phyloP scores from a whole-genome alignment of 2,329 filamentous ascomycete genomes.

The Madurella mycetomatis region DNA sequence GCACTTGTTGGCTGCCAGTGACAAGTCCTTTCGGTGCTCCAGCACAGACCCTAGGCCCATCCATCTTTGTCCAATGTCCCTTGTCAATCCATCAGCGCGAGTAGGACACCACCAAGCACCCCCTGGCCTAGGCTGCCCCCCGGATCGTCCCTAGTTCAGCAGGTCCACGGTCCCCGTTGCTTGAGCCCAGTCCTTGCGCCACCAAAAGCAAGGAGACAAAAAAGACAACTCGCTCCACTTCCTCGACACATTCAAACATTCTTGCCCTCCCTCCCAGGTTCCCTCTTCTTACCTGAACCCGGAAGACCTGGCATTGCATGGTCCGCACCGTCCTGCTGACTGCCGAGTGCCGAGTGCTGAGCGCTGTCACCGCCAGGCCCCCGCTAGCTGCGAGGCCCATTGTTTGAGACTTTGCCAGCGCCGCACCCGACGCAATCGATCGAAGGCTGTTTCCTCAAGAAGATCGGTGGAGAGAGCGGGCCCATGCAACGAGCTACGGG shows the following conservation, averaged over 20 bases:
- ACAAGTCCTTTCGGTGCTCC: background rate
- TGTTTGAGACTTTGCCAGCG: constrained; percentile 5
- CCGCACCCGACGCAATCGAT: background rate
- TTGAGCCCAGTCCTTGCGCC: constrained; percentile 25
- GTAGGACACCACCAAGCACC: background rate
- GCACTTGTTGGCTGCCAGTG: background rate
- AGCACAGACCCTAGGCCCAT: background rate
- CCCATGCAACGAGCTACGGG: constrained; percentile 17
- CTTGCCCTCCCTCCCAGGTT: background rate
- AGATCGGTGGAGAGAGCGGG: constrained; percentile 6
- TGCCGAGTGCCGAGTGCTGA: constrained; percentile 9
- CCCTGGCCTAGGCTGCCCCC: constrained; percentile 7
- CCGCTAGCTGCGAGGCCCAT: background rate
- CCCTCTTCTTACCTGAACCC: background rate
- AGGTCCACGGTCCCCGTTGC: constrained; percentile 18
- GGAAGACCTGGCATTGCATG: background rate
- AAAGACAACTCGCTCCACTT: constrained; percentile 25
- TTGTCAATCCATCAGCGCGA: background rate
- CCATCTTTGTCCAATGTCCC: background rate
- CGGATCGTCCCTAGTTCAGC: constrained; percentile 18
- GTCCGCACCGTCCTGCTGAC: constrained; percentile 2
- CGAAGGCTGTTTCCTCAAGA: background rate
- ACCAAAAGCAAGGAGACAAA: constrained; percentile 16
- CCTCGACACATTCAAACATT: constrained; percentile 3
- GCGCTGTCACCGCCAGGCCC: background rate